A percentile compares a stretch with the other conserved stretches of the same genome.
phyloP scores from a whole-genome alignment of 2,329 filamentous ascomycete species.

The Phaeophleospora eucalypticola region DNA sequence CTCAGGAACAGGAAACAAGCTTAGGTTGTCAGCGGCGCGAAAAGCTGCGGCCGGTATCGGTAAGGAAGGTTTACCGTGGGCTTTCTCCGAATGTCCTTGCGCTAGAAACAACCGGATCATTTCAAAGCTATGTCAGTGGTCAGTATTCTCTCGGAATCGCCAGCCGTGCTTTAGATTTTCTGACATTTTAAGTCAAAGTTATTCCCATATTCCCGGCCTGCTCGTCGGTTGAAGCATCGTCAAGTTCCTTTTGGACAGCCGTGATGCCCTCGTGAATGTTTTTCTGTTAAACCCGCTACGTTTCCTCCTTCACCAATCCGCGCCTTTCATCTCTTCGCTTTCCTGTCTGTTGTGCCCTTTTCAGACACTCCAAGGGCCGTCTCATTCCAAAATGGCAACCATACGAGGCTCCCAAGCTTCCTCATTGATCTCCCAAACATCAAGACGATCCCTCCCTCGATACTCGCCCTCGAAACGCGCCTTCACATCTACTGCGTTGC shows the following conservation, averaged over 20 bases:
- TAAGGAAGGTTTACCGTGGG: too few relatives aligned
- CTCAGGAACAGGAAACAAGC: not conserved
- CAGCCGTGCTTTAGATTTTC: too few relatives aligned
- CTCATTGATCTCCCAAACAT: constrained; percentile 14
- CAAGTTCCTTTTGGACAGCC: too few relatives aligned
- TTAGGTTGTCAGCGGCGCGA: not conserved
- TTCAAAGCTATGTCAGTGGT: too few relatives aligned
- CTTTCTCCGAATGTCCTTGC: too few relatives aligned
- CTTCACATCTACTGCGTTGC: constrained; percentile 28
- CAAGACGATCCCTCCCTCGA: constrained; percentile 9
- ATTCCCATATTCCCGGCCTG: not conserved
- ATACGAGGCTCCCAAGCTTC: constrained; percentile 20
- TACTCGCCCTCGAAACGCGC: constrained; percentile 7
- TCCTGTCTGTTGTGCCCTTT: not conserved
- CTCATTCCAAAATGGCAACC: constrained; percentile 16
- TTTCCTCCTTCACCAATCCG: not conserved
- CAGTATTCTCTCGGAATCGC: too few relatives aligned
- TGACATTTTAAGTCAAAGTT: too few relatives aligned
- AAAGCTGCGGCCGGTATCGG: not conserved
- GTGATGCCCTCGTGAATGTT: not conserved
- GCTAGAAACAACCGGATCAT: too few relatives aligned
- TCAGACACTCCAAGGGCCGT: not conserved
- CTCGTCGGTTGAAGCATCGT: not conserved
- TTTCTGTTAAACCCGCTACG: not conserved
- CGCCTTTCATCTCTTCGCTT: not conserved